Percentiles rank a stretch among this genome's conserved stretches.
These are phyloP conservation scores for Entophlyctis helioformis DNA, from an alignment of 192 early-diverging fungal genomes.

Conservation along the genomic window DNA sequence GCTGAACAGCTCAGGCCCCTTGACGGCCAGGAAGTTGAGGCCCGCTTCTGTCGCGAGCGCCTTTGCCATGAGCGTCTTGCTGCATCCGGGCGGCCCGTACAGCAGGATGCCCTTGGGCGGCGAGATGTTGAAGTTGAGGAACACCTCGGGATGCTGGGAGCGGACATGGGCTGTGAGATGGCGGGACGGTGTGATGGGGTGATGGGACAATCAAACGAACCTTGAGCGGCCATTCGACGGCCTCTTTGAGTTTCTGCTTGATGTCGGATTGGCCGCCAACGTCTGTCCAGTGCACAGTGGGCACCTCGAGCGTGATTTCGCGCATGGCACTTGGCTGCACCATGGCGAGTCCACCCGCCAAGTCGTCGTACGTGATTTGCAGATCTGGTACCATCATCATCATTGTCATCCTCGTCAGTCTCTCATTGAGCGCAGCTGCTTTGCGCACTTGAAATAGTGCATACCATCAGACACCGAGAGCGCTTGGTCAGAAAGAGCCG, in stretches of 20 bases:
- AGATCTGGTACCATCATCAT: slow-evolving; percentile 22
- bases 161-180: background rate
- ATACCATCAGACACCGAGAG: no score
- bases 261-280: slow-evolving; percentile 91
- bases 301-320: slow-evolving; percentile 83
- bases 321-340: slow-evolving; percentile 75
- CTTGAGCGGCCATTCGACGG: slow-evolving; percentile 96
- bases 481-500: no score
- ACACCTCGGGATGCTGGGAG: slow-evolving; percentile 77
- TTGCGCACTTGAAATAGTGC: no score
- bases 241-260: slow-evolving; percentile 83
- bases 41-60: slow-evolving; percentile 93
- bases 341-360: slow-evolving; percentile 20
- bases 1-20: slow-evolving; percentile 95
- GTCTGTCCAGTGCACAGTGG: slow-evolving; percentile 83
- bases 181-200: background rate
- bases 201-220: no score
- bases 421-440: no score
- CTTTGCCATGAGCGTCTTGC: slow-evolving; percentile 96
- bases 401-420: no score
- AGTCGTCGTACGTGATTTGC: slow-evolving; percentile 38
- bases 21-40: slow-evolving; percentile 95
- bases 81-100: slow-evolving; percentile 97
- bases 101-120: slow-evolving; percentile 96
- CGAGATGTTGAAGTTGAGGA: slow-evolving; percentile 74